Evolutionary conservation across 768 basidiomycete genomes (phyloP), one percentile per base, ranked within the genome.

Genomic region (Leccinum incarnatum): DNA sequence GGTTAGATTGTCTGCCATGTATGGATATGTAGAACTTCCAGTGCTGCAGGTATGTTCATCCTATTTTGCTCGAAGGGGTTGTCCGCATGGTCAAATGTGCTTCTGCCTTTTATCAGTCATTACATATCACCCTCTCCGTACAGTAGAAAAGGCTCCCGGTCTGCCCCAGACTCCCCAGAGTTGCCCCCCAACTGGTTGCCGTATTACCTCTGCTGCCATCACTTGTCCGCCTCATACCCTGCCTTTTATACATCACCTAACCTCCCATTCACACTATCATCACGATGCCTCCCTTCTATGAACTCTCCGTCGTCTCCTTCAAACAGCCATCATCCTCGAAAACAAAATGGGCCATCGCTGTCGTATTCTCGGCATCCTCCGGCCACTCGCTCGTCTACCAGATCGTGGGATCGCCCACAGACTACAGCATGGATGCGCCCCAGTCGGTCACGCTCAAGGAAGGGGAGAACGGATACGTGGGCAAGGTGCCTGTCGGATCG

Each of bases 241-340:
- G 9, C 12, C 40, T 6, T 47, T 23, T 4, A 30, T 11, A 21
- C 25, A 40, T 29, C 29, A 48, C 32, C 47, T 37, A 3, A 53
- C n/a, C 58, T 25, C 23, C 64, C 57, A 27, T 19, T 50, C 57
- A 15, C 12, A 49, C 46, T 27, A 36, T 25, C 17, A 48, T 40
- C 54, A 55, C 52, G 11, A 73, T 73, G 72, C 73, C 72, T 42
- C 72, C 72, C 19, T 73, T 72, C 57, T 73, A 74, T 57, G 72
- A 73, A 47, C 62, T 73, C 53, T 51, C 73, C 6, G 65, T 73
- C 47, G 73, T 64, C 52, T 67, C 66, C 45, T 73, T 73, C 54
- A 51, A 48, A 3, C 66, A 67, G 34, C 37, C 62, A 29, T 62
- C 69, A n/a, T 52, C 64, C 2, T 55, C 64, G 15, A 65, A 60